Evolutionary conservation across 2,329 filamentous ascomycete species (phyloP).

Genomic region (Colletotrichum tropicale): DNA sequence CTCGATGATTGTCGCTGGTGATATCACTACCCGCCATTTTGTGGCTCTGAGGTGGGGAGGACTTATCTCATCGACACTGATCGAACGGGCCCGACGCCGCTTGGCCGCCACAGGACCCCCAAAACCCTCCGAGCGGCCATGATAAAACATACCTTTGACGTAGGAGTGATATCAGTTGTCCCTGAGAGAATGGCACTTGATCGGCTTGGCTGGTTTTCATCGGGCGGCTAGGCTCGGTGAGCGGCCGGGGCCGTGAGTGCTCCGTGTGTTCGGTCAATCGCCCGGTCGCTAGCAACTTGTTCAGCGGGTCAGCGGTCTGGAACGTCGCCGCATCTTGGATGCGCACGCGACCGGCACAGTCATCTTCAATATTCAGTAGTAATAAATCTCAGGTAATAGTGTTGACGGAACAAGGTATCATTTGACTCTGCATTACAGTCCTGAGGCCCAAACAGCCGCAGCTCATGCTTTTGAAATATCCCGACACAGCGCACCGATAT

Average conservation of each 20-base stretch:
- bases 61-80: conserved; percentile 15
- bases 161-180: conserved; percentile 14
- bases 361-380: not conserved
- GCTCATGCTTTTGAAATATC: conserved; percentile 6
- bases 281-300: not conserved
- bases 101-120: not conserved
- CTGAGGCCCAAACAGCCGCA: not conserved
- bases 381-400: not conserved
- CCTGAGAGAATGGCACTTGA: not conserved
- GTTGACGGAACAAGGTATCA: conserved; percentile 15
- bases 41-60: conserved; percentile 13
- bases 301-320: not conserved
- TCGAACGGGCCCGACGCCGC: conserved; percentile 1
- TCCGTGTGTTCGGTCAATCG: not conserved
- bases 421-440: conserved; percentile 17
- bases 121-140: not conserved
- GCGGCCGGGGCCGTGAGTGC: not conserved
- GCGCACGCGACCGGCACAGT: not conserved
- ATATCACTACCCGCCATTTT: conserved; percentile 20
- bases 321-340: not conserved
- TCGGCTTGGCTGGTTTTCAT: not conserved
- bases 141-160: conserved; percentile 3
- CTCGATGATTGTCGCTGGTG: conserved; percentile 14
- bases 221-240: not conserved
- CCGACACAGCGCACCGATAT: not conserved